Evolutionary conservation across 148 eudicot genomes (phyloP).

Genomic region (Camellia lanceoleosa): DNA sequence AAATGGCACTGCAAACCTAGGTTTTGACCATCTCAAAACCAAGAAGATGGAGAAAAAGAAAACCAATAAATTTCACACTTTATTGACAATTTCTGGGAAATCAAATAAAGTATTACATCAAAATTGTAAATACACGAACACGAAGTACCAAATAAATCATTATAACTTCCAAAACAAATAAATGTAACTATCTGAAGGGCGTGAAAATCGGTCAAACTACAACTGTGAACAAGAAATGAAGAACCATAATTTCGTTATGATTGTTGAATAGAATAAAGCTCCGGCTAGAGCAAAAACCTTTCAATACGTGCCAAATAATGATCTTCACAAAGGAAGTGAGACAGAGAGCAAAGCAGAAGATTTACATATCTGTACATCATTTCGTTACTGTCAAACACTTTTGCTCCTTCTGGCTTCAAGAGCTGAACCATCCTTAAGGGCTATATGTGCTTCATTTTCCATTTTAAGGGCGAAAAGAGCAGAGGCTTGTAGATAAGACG

Average conservation of each 20-base stretch:
- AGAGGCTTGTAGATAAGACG: constrained; percentile 59
- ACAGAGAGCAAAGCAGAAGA: neutral
- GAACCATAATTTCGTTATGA: neutral
- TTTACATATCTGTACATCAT: neutral
- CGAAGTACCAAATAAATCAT: no score
- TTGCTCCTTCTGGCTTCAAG: constrained; percentile 49
- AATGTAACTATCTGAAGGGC: neutral
- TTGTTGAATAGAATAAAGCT: no score
- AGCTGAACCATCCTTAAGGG: constrained; percentile 56
- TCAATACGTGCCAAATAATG: neutral
- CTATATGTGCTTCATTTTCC: constrained; percentile 54
- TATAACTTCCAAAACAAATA: neutral
- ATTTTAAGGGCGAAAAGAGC: constrained; percentile 57
- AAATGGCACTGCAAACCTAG: no score
- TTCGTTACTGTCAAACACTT: constrained; percentile 25
- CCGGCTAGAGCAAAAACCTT: neutral
- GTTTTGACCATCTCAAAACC: no score
- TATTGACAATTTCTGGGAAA: no score
- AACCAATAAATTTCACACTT: no score
- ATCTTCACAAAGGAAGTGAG: neutral
- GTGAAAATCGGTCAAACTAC: neutral
- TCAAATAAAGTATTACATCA: no score
- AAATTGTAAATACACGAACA: no score
- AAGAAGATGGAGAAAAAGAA: no score
- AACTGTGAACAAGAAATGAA: neutral